Evolutionary conservation across 139 green algal species (phyloP).

Genomic region (Tetradesmus obliquus): DNA sequence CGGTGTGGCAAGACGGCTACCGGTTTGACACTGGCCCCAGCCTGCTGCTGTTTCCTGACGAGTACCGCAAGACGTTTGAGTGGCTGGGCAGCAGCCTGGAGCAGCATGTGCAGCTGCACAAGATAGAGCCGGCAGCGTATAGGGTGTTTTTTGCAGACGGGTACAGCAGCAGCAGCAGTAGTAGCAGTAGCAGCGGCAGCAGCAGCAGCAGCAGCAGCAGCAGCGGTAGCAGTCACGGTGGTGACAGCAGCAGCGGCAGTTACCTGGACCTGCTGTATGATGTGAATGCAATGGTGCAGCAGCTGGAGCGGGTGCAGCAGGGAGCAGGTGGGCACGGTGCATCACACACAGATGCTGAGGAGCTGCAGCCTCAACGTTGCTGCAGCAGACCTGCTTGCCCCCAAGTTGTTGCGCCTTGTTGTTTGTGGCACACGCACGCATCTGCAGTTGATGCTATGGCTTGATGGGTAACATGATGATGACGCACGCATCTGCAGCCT

Average conservation of each 20-base stretch:
- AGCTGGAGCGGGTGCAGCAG: conserved; percentile 82
- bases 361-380: too few relatives aligned
- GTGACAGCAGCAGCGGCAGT: conserved; percentile 5
- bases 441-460: too few relatives aligned
- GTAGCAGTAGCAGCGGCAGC: not conserved
- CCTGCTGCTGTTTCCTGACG: conserved; percentile 83
- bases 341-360: too few relatives aligned
- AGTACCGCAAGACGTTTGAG: conserved; percentile 75
- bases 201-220: not conserved
- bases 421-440: too few relatives aligned
- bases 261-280: conserved; percentile 87
- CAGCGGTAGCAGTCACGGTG: not conserved
- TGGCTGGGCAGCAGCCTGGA: conserved; percentile 70
- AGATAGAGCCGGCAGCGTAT: conserved; percentile 76
- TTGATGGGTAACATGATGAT: too few relatives aligned
- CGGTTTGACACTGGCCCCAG: conserved; percentile 86
- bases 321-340: conserved; percentile 62
- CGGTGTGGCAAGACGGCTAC: conserved; percentile 50
- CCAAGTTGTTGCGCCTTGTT: too few relatives aligned
- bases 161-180: not conserved
- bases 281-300: conserved; percentile 74
- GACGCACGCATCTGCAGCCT: too few relatives aligned
- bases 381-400: too few relatives aligned
- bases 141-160: conserved; percentile 77
- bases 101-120: conserved; percentile 54